These are phyloP conservation scores for Pedinophyceae sp. DNA, from an alignment of 139 green algal species.

Conservation along the genomic window DNA sequence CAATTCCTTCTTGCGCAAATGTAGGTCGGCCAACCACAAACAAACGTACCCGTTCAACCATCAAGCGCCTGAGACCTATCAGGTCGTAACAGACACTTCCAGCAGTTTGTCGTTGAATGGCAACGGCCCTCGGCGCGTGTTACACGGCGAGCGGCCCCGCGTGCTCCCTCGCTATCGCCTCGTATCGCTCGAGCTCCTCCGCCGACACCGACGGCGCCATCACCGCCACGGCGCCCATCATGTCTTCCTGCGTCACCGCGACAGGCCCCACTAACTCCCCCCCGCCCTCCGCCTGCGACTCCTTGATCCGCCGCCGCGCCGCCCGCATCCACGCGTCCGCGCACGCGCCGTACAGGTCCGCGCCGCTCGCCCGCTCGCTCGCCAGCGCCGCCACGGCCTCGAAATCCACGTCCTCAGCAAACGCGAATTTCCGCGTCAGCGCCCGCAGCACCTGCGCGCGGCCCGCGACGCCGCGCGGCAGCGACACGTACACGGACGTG, in stretches of 20 bases:
- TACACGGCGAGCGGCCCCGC: too few species aligned
- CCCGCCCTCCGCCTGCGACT: constrained; percentile 3
- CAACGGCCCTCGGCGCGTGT: too few species aligned
- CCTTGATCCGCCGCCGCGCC: too few species aligned
- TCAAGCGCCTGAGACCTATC: too few species aligned
- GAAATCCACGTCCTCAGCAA: constrained; percentile 52
- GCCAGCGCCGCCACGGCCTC: constrained; percentile 36
- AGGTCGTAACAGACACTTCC: too few species aligned
- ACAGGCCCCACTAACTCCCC: too few species aligned
- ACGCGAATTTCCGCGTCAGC: constrained; percentile 71
- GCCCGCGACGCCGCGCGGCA: constrained; percentile 33
- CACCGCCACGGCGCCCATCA: constrained; percentile 29
- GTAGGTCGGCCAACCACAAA: too few species aligned
- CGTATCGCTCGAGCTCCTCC: constrained; percentile 62
- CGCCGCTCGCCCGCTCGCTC: constrained; percentile 47
- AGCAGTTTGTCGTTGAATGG: too few species aligned
- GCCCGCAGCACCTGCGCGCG: constrained; percentile 47
- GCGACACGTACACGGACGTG: constrained; percentile 81
- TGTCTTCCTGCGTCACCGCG: constrained; percentile 42
- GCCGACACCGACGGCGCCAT: constrained; percentile 61
- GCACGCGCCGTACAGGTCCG: constrained; percentile 86
- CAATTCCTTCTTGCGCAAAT: too few species aligned
- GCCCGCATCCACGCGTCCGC: constrained; percentile 91
- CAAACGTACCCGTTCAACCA: too few species aligned
- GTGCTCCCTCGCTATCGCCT: constrained; percentile 50